Evolutionary conservation across 2,329 filamentous ascomycete species (phyloP).

Genomic region (Fusarium sp.): DNA sequence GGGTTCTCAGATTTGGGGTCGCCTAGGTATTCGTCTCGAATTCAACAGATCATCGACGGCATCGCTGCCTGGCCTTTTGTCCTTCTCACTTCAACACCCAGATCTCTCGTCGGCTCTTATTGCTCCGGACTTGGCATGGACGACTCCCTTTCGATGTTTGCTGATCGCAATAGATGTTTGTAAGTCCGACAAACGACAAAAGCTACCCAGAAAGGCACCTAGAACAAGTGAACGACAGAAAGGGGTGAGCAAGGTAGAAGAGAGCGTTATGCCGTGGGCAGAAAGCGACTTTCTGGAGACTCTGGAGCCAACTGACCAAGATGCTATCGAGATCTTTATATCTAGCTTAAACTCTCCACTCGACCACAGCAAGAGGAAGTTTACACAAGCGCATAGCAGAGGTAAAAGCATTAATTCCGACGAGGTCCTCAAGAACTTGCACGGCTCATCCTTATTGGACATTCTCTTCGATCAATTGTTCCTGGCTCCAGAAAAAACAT

Average conservation of each 20-base stretch:
- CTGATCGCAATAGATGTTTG: conserved; percentile 46
- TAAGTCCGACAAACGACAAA: neutral
- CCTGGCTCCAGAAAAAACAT: conserved; percentile 42
- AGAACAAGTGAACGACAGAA: conserved; percentile 26
- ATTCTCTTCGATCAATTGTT: conserved; percentile 47
- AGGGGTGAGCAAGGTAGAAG: neutral
- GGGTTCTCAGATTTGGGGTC: conserved; percentile 49
- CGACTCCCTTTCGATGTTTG: conserved; percentile 47
- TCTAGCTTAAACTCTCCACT: conserved; percentile 36
- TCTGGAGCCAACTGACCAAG: conserved; percentile 43
- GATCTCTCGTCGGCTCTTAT: conserved; percentile 50
- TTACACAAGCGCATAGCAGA: neutral
- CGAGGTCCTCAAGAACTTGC: conserved; percentile 19
- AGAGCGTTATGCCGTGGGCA: neutral
- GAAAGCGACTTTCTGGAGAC: conserved; percentile 26
- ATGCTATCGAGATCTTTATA: conserved; percentile 50
- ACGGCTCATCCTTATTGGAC: conserved; percentile 28
- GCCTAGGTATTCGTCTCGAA: conserved; percentile 49
- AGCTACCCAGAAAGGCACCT: neutral
- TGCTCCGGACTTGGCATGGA: conserved; percentile 45
- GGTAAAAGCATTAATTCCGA: neutral
- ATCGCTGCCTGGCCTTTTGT: conserved; percentile 36
- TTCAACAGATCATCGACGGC: conserved; percentile 13
- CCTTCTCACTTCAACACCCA: conserved; percentile 55
- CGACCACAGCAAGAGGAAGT: neutral